These are phyloP conservation scores for Xylariaceae sp. DNA, from an alignment of 2,329 filamentous ascomycete genomes.

Conservation along the genomic window DNA sequence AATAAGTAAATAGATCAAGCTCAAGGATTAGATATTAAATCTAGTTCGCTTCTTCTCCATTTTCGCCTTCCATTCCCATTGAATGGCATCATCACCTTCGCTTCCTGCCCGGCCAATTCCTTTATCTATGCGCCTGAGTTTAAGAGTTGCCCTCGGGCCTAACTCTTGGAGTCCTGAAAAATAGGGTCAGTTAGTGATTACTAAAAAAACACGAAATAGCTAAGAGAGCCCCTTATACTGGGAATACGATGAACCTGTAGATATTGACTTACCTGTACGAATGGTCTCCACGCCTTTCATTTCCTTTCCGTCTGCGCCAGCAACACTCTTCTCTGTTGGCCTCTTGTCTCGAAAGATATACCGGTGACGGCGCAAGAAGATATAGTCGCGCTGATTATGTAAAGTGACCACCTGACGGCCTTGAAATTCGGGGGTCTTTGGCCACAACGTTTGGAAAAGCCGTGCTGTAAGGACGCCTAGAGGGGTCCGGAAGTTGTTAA, in stretches of 20 bases:
- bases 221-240: no score
- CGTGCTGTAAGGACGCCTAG: constrained; percentile 86
- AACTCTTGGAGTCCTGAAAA: constrained; percentile 78
- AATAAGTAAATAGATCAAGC: background rate
- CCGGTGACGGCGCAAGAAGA: constrained; percentile 87
- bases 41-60: constrained; percentile 94
- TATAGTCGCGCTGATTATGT: constrained; percentile 95
- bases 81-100: constrained; percentile 72
- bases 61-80: constrained; percentile 95
- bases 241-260: background rate
- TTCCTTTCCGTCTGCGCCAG: constrained; percentile 78
- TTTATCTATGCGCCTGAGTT: constrained; percentile 87
- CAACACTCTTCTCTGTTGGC: constrained; percentile 82
- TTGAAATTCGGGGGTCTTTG: constrained; percentile 77
- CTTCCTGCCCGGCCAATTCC: constrained; percentile 74
- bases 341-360: constrained; percentile 93
- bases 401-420: constrained; percentile 89
- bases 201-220: background rate
- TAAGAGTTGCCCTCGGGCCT: constrained; percentile 76
- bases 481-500: constrained; percentile 95
- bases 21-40: constrained; percentile 75
- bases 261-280: constrained; percentile 52
- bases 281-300: constrained; percentile 85
- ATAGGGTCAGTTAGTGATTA: constrained; percentile 14
- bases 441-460: constrained; percentile 80